phyloP scores from a whole-genome alignment of 176 grass and related monocot genomes.

The Alloteropsis semialata region DNA sequence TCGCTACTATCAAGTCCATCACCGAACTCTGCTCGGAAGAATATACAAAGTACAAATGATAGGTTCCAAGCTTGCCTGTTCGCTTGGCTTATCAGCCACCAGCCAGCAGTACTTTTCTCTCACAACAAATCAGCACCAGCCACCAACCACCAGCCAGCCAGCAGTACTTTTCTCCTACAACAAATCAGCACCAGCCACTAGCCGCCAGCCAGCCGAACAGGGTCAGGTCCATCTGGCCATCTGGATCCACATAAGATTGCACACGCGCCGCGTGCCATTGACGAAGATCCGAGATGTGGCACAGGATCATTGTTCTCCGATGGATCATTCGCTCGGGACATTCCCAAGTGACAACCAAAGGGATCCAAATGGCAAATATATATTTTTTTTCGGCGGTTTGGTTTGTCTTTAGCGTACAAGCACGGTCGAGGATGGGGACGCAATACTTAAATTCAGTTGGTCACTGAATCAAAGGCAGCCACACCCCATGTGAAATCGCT shows the following conservation, averaged over 20 bases:
- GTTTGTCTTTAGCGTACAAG: neutral
- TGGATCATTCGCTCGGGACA: neutral
- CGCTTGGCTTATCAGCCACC: too few species aligned
- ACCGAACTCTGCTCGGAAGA: neutral
- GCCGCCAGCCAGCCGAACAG: too few species aligned
- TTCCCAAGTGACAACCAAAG: neutral
- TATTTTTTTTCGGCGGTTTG: neutral
- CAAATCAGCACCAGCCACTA: too few species aligned
- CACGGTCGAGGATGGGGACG: neutral
- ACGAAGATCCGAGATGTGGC: neutral
- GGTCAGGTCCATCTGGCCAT: neutral
- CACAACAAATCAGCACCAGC: too few species aligned
- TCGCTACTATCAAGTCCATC: neutral
- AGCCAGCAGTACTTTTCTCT: too few species aligned
- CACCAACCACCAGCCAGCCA: too few species aligned
- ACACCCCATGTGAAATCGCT: conserved; percentile 1
- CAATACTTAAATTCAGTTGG: neutral
- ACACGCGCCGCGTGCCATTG: neutral
- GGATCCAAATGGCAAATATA: neutral
- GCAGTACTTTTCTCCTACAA: too few species aligned
- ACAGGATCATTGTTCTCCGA: neutral
- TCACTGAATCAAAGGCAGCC: neutral
- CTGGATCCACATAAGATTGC: conserved; percentile 1
- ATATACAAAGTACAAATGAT: neutral
- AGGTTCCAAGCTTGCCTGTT: too few species aligned